Evolutionary conservation across 768 basidiomycete genomes (phyloP), one percentile per base, ranked within the genome.

Genomic region (Collybiopsis confluens): DNA sequence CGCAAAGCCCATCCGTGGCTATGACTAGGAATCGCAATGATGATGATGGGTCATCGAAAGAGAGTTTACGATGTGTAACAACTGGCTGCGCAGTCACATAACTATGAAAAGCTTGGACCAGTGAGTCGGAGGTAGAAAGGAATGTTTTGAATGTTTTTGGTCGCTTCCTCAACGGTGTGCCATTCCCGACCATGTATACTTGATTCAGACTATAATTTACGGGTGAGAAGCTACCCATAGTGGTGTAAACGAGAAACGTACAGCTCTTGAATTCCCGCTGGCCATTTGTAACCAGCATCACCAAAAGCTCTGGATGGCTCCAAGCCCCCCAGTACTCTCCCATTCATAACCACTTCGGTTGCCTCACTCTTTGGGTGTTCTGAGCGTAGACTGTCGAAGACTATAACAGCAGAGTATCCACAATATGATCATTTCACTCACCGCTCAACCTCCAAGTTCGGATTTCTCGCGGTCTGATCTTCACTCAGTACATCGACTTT

Each of bases 401-500:
- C 13, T 6, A 13, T 33, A 33, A 33, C 6, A 13, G 13, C 30
- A 33, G 30, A 33, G 5, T 6, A 13, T 33, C 30, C 13, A 33
- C 13, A 33, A 33, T 13, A 33, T 33, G 30, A 13, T 6, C 30
- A 33, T 33, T 6, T 33, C 30, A 33, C 30, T 33, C 30, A 33
- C 30, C 13, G 30, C 13, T 33, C 30, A 33, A 33, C 30, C 30
- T 33, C 30, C 30, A n/a, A n/a, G n/a, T 33, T 33, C 13, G 30
- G 30, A 33, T 33, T 33, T 13, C 30, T 82, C 37, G 93, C 97
- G 6, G 95, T 98, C 73, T 98, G 95, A 64, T 98, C 97, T 68
- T 98, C 93, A 26, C 82, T 92, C 57, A 99, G 76, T n/a, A 91
- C 91, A 65, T 97, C 92, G 27, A 94, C 88, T 41, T 85, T 81